These are phyloP conservation scores for Aspergillus ibericus DNA, from an alignment of 2,329 filamentous ascomycete genomes.

Conservation along the genomic window DNA sequence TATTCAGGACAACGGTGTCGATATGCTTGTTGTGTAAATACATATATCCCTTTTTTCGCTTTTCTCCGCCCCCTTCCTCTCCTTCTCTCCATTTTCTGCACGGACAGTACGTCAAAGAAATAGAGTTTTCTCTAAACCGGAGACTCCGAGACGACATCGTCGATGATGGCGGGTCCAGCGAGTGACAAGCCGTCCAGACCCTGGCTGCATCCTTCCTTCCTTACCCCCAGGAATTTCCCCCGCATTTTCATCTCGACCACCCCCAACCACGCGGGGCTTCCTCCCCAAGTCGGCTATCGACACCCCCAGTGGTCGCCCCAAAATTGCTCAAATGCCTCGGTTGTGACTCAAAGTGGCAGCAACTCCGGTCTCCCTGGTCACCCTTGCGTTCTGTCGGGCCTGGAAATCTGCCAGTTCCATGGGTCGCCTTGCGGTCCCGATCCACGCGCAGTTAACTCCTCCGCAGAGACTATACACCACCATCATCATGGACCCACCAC, in stretches of 20 bases:
- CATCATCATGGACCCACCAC: conserved; percentile 7
- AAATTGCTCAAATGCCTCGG: conserved; percentile 27
- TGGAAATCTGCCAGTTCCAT: not conserved
- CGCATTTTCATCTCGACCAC: conserved; percentile 1
- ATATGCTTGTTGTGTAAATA: not conserved
- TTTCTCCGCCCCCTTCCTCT: not conserved
- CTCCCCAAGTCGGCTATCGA: conserved; percentile 10
- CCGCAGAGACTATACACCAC: not conserved
- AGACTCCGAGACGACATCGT: not conserved
- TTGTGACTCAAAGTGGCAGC: conserved; percentile 19
- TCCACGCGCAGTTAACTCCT: not conserved
- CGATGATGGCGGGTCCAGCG: not conserved
- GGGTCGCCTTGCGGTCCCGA: not conserved
- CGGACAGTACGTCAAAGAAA: not conserved
- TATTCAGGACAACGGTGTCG: not conserved
- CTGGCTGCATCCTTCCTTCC: conserved; percentile 17
- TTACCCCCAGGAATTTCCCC: conserved; percentile 25
- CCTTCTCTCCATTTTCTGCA: not conserved
- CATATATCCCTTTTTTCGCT: no score
- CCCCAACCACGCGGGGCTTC: conserved; percentile 6
- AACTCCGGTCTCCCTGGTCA: conserved; percentile 14
- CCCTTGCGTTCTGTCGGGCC: conserved; percentile 16
- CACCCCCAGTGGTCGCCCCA: not conserved
- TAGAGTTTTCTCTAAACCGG: not conserved
- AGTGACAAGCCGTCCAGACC: not conserved